These are phyloP conservation scores for Tuber calosporum DNA, from an alignment of 495 filamentous ascomycete genomes.

Conservation along the genomic window DNA sequence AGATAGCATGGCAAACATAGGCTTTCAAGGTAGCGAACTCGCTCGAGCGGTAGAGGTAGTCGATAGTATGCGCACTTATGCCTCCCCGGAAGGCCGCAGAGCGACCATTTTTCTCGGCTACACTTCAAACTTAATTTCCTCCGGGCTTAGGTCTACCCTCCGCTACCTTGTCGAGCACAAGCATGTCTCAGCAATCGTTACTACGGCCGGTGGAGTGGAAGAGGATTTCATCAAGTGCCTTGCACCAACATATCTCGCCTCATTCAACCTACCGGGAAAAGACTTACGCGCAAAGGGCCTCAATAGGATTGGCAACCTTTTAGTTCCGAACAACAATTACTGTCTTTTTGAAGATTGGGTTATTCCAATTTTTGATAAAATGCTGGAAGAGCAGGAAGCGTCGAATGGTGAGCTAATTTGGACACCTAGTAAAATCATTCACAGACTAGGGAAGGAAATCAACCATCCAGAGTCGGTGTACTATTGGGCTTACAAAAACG, in stretches of 20 bases:
- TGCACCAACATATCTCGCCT: constrained; percentile 82
- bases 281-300: constrained; percentile 71
- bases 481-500: constrained; percentile 90
- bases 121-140: constrained; percentile 94
- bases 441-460: constrained; percentile 81
- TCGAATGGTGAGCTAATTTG: constrained; percentile 62
- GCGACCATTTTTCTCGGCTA: constrained; percentile 96
- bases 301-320: constrained; percentile 89
- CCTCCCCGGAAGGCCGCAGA: constrained; percentile 60
- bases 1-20: constrained; percentile 73
- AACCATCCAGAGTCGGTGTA: constrained; percentile 79
- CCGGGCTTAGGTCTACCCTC: constrained; percentile 81
- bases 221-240: constrained; percentile 98
- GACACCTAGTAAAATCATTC: constrained; percentile 84
- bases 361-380: constrained; percentile 77
- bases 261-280: constrained; percentile 67
- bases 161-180: constrained; percentile 86
- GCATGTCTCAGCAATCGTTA: constrained; percentile 86
- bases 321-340: constrained; percentile 97
- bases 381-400: constrained; percentile 88
- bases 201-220: constrained; percentile 92
- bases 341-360: constrained; percentile 97
- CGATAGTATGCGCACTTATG: constrained; percentile 83
- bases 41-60: constrained; percentile 79
- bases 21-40: constrained; percentile 84